Conservation (phyloP, 257 asterid species). For the Primulina huaijiensis region DNA sequence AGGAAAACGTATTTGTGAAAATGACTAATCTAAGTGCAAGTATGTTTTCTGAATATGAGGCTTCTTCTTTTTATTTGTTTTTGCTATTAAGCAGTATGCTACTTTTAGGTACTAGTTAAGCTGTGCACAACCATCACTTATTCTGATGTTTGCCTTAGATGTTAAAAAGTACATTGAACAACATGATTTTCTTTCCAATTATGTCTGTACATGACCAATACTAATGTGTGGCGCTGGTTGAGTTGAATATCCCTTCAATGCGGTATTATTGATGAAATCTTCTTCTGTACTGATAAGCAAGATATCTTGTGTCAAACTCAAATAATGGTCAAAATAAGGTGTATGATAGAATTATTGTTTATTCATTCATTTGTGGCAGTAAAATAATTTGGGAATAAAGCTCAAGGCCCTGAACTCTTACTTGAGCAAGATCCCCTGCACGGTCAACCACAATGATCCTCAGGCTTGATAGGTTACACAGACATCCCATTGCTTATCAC, state of each 20-base stretch:
- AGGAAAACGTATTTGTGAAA: too few species aligned
- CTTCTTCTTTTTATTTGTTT: background rate
- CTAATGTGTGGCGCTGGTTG: background rate
- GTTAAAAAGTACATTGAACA: too few species aligned
- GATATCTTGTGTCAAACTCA: background rate
- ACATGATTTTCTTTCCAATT: background rate
- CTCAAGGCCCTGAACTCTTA: too few species aligned
- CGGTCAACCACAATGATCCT: background rate
- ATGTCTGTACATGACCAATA: background rate
- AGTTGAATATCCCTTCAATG: background rate
- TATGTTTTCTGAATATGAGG: background rate
- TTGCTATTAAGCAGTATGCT: background rate
- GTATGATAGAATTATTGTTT: background rate
- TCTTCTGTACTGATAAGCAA: background rate
- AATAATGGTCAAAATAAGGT: background rate
- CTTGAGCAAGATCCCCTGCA: background rate
- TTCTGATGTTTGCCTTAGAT: too few species aligned
- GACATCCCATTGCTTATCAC: background rate
- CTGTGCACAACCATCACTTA: background rate
- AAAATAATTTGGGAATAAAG: too few species aligned
- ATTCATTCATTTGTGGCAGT: background rate
- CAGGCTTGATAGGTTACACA: background rate
- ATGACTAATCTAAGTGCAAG: background rate
- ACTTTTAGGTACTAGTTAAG: background rate
- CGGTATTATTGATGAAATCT: background rate